Evolutionary conservation across 2,329 filamentous ascomycete genomes (phyloP), one percentile per base, ranked within the genome.

Genomic region (Pyrenophora tritici-repentis): DNA sequence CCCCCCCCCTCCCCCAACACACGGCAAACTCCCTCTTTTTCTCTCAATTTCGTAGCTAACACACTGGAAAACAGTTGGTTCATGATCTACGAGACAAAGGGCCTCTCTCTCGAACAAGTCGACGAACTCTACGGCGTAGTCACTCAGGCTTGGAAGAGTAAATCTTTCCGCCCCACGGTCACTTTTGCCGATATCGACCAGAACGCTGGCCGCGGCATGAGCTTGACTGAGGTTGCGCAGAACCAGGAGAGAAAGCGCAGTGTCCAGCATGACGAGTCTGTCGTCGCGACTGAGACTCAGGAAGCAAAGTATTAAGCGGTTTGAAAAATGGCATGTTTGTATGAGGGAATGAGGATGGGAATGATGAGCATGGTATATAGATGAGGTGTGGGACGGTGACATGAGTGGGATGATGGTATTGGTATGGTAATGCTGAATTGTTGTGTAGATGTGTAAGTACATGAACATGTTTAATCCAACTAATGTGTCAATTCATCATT

Each of bases 81-180:
- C 68, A 85, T 89, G 81, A 85, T 91, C 40, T 90, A 86, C 66
- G 88, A 90, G 73, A 90, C 88, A 8, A 89, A 86, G 75, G 88
- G 87, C 68, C 86, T 90, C 68, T 86, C 84, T 62, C 78, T 91
- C 46, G 88, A 91, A 69, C 86, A 91, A 76, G 89, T 91, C 62
- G 87, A 90, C 70, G 87, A 90, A 70, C 85, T 91, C 78, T 90
- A 90, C 75, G 87, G 89, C 68, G 80, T 86, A 46, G 83, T 90
- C 44, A 77, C 81, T 50, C 81, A 86, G 57, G 87, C 87, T 0
- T 90, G 87, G 87, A 82, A 89, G 65, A 88, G 84, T 76, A 83
- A 81, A 62, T 59, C 70, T 12, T 90, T 90, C 67, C 80, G 85
- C 59, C 87, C 87, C 1, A 49, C 61, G 22, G 50, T 76, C 12